Conservation (phyloP, 768 basidiomycete genomes). For the Xanthoconium purpureum region DNA sequence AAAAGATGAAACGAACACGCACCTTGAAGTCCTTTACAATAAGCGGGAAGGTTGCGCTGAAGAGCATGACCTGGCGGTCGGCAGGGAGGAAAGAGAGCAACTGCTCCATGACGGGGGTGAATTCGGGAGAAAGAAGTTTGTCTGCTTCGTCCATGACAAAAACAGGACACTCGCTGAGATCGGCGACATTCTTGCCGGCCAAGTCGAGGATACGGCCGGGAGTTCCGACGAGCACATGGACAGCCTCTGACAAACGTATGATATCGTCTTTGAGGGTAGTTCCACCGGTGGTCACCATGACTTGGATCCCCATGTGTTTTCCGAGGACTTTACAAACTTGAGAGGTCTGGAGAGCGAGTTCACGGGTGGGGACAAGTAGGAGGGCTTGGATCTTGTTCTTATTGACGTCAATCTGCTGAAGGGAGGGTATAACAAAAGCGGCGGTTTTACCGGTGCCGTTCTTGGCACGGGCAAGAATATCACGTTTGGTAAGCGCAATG, state of each 20-base stretch:
- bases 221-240: slow-evolving; percentile 96
- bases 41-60: slow-evolving; percentile 98
- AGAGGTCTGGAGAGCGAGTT: slow-evolving; percentile 96
- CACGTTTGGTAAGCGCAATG: slow-evolving; percentile 87
- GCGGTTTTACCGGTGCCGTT: slow-evolving; percentile 98
- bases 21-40: slow-evolving; percentile 99
- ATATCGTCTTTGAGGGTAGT: slow-evolving; percentile 99
- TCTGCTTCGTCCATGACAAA: slow-evolving; percentile 99
- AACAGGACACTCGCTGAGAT: slow-evolving; percentile 89
- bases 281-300: slow-evolving; percentile 99
- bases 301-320: slow-evolving; percentile 92
- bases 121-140: slow-evolving; percentile 95
- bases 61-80: slow-evolving; percentile 95
- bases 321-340: slow-evolving; percentile 98
- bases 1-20: neutral
- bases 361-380: slow-evolving; percentile 96
- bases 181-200: slow-evolving; percentile 88
- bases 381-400: slow-evolving; percentile 92
- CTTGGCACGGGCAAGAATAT: slow-evolving; percentile 93
- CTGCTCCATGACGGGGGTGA: slow-evolving; percentile 98
- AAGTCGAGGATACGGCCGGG: slow-evolving; percentile 95
- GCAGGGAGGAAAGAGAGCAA: slow-evolving; percentile 79
- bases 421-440: slow-evolving; percentile 96
- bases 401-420: slow-evolving; percentile 85
- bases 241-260: slow-evolving; percentile 80